phyloP scores from a whole-genome alignment of 768 basidiomycete genomes.

The Lyophyllum shimeji region DNA sequence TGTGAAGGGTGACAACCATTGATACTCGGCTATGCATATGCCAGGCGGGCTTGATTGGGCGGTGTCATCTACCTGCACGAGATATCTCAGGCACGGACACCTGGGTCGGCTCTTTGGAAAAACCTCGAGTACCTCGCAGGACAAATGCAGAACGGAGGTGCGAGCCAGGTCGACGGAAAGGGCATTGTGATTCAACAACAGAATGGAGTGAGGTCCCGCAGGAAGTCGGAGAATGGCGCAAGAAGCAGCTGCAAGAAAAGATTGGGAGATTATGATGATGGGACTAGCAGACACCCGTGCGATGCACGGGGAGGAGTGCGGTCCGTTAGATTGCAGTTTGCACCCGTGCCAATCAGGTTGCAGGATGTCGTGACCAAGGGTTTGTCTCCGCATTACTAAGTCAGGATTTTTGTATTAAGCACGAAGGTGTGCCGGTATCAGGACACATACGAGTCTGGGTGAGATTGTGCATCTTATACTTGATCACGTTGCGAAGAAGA shows the following conservation, averaged over 20 bases:
- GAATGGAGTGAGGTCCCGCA: conserved; percentile 37
- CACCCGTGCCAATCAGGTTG: too few species aligned
- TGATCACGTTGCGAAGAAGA: background rate
- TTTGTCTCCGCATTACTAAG: too few species aligned
- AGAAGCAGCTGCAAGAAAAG: conserved; percentile 1
- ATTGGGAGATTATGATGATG: too few species aligned
- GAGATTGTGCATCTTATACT: conserved; percentile 8
- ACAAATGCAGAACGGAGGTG: conserved; percentile 39
- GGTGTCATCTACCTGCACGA: conserved; percentile 22
- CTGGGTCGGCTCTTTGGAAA: conserved; percentile 33
- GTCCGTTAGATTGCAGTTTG: too few species aligned
- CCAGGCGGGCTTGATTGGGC: conserved; percentile 8
- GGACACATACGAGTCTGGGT: conserved; percentile 4
- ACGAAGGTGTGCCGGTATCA: conserved; percentile 1
- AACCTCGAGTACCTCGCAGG: conserved; percentile 41
- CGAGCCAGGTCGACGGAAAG: conserved; percentile 34
- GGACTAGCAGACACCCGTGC: too few species aligned
- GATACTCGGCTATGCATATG: background rate
- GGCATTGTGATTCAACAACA: conserved; percentile 38
- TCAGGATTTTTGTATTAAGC: conserved; percentile 5
- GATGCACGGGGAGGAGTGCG: too few species aligned
- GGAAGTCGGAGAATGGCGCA: conserved; percentile 5
- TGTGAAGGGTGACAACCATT: background rate
- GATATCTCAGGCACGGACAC: conserved; percentile 30
- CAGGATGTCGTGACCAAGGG: too few species aligned